Percentiles rank a stretch among this genome's conserved stretches.
Conservation (phyloP, 2,329 filamentous ascomycete genomes). For the Teratosphaeriaceae sp. region DNA sequence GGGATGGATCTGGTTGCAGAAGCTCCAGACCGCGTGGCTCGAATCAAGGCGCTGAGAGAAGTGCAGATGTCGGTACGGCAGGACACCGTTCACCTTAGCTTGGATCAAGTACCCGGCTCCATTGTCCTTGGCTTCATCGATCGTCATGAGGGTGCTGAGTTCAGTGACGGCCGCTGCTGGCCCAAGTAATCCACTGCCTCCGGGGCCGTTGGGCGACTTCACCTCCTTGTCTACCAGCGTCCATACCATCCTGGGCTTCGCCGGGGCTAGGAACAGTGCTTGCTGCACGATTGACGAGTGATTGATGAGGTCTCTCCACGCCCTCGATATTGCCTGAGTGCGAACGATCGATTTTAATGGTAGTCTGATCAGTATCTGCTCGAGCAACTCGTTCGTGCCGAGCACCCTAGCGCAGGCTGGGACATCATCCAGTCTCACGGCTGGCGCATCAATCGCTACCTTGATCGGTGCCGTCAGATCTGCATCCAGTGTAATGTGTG, state of each 20-base stretch:
- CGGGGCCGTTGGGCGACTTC: neutral
- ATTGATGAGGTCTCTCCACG: neutral
- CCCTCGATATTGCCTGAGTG: neutral
- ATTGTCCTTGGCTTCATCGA: neutral
- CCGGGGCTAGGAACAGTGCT: neutral
- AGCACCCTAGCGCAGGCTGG: neutral
- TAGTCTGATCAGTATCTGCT: neutral
- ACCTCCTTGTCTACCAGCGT: neutral
- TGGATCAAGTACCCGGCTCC: neutral
- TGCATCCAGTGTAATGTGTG: too few species aligned
- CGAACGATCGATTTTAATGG: neutral
- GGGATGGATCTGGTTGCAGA: neutral
- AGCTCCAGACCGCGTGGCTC: neutral
- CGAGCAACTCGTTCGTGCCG: neutral
- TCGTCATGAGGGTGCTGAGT: neutral
- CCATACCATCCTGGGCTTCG: neutral
- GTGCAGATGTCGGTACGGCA: conserved; percentile 1
- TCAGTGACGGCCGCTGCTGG: neutral
- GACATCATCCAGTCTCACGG: too few species aligned
- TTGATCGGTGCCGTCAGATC: too few species aligned
- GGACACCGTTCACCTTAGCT: neutral
- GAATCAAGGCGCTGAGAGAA: neutral
- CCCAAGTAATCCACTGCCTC: neutral
- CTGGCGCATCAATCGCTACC: too few species aligned
- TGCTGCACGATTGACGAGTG: neutral